Evolutionary conservation across 805 yeast species (phyloP), one percentile per base, ranked within the genome.

Genomic region (Cyberlindnera lachancei): DNA sequence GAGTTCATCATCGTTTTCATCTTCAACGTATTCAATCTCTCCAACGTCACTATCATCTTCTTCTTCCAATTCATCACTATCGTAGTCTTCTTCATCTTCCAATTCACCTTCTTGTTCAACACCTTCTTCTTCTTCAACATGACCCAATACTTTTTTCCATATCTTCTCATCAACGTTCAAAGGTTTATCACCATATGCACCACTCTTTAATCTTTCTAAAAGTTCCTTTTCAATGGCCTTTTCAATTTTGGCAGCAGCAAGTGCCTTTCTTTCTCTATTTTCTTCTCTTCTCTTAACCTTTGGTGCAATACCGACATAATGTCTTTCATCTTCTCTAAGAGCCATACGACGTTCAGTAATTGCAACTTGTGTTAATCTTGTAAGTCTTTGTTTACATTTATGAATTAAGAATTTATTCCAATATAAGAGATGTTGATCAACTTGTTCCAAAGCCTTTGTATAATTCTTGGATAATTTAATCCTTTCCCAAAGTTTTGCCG

Each of bases 151-250:
- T 64, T 79, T 84, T 70, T 81, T 80, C 98, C 98, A 92, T 38
- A 92, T 76, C 61, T 79, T 79, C 52, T 90, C 96, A 50, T 92
- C 97, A 23, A 92, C 97, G 52, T 92, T 92, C 54, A 92, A 68
- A 35, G 98, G 98, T 59, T 90, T 85, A 54, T 92, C 97, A 44
- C 98, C 98, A 55, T 92, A 92, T 3, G 97, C 97, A 40, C 98
- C 98, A 52, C 90, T 78, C 75, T 92, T 92, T 53, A 92, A 73
- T 60, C 98, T 78, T 34, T 88, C 96, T 52, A 92, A 68, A 44
- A 92, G 70, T 60, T 92, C 98, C 63, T 86, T 86, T 61, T 92
- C 98, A 47, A 92, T 92, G 11, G 95, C 87, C 63, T 85, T 86
- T 57, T 92, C 98, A 46, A 92, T 85, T 66, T 83, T 84, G 17